Evolutionary conservation across 768 basidiomycete species (phyloP).

Genomic region (Tricholomella constricta): DNA sequence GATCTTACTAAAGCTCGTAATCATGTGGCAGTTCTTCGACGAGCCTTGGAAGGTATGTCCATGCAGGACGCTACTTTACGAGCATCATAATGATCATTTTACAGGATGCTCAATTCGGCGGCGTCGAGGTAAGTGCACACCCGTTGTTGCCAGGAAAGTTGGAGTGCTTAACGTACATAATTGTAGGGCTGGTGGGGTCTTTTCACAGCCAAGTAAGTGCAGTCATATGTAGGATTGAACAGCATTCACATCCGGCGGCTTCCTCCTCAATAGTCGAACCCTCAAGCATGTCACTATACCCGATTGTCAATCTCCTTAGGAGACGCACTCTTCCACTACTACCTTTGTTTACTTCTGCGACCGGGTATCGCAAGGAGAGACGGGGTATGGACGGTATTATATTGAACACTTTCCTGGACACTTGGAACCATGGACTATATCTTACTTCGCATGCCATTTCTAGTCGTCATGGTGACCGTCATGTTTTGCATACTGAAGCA

Average conservation of each 20-base stretch:
- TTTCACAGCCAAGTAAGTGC: slow-evolving; percentile 43
- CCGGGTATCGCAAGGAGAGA: not conserved
- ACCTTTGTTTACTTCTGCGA: not conserved
- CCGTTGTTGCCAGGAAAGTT: not conserved
- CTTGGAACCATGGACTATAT: not conserved
- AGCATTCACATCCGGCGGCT: slow-evolving; percentile 1
- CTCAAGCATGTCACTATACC: slow-evolving; percentile 75
- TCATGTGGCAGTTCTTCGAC: slow-evolving; percentile 59
- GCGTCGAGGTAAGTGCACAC: slow-evolving; percentile 54
- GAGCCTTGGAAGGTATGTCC: slow-evolving; percentile 75
- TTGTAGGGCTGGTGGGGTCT: slow-evolving; percentile 50
- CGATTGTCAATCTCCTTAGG: slow-evolving; percentile 47
- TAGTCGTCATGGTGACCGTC: not conserved
- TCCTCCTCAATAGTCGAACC: slow-evolving; percentile 51
- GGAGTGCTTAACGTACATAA: not conserved
- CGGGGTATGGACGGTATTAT: not conserved
- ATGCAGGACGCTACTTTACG: not conserved
- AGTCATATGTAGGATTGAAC: not conserved
- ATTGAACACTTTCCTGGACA: slow-evolving; percentile 1
- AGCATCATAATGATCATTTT: slow-evolving; percentile 7
- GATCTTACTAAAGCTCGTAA: not conserved
- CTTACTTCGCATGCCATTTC: not conserved
- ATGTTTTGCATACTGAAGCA: not conserved
- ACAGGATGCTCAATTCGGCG: slow-evolving; percentile 67
- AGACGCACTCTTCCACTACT: not conserved